Conservation (phyloP, 1,284 basidiomycete species). For the Schizophyllum commune region DNA sequence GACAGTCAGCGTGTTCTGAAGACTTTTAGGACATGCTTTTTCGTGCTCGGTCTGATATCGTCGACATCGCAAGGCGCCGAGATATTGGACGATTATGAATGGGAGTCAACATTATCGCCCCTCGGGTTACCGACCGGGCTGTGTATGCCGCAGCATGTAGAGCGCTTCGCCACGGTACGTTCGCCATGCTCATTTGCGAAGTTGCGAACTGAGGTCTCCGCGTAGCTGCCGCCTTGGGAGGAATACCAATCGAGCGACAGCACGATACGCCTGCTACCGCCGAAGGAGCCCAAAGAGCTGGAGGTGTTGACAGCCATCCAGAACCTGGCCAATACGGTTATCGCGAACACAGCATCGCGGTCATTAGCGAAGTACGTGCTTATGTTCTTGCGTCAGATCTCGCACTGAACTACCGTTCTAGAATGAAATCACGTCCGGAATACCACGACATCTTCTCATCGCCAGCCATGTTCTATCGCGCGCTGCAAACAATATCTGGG, state of each 20-base stretch:
- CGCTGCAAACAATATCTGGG: slow-evolving; percentile 77
- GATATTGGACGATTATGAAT: slow-evolving; percentile 79
- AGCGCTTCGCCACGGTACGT: slow-evolving; percentile 74
- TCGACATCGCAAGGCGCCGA: slow-evolving; percentile 45
- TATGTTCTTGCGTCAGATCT: slow-evolving; percentile 3
- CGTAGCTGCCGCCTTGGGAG: slow-evolving; percentile 75
- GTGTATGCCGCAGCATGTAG: slow-evolving; percentile 80
- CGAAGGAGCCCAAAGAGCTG: slow-evolving; percentile 67
- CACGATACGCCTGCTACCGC: slow-evolving; percentile 50
- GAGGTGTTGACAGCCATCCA: slow-evolving; percentile 87
- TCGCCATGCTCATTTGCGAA: background rate
- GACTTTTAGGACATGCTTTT: slow-evolving; percentile 81
- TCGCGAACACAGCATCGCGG: slow-evolving; percentile 88
- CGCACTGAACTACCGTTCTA: slow-evolving; percentile 22
- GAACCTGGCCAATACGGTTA: slow-evolving; percentile 92
- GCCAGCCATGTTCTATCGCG: slow-evolving; percentile 74
- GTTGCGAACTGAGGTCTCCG: slow-evolving; percentile 1
- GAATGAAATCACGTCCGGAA: slow-evolving; percentile 77
- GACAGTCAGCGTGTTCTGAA: slow-evolving; percentile 8
- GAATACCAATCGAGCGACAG: slow-evolving; percentile 36
- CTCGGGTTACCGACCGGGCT: slow-evolving; percentile 86
- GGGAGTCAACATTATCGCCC: slow-evolving; percentile 86
- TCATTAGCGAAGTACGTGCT: slow-evolving; percentile 67
- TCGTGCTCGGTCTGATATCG: slow-evolving; percentile 83
- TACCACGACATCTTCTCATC: slow-evolving; percentile 74